Evolutionary conservation across 495 filamentous ascomycete species (phyloP).

Genomic region (Annulohypoxylon bovei): DNA sequence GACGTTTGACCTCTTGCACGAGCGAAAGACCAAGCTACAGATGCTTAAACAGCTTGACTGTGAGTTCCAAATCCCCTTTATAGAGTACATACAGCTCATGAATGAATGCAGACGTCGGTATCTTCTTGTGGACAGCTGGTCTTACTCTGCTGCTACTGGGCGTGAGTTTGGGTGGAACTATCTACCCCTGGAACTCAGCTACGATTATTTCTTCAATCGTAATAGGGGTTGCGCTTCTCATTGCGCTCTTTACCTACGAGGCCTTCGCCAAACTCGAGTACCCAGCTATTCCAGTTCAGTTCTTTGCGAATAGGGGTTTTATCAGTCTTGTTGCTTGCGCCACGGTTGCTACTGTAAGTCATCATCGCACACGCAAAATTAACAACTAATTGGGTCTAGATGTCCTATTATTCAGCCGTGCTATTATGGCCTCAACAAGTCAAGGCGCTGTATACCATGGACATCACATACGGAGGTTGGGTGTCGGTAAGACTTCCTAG

Average conservation of each 20-base stretch:
- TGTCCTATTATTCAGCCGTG: slow-evolving; percentile 50
- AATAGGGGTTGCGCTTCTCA: slow-evolving; percentile 53
- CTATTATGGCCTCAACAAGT: slow-evolving; percentile 46
- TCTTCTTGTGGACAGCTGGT: slow-evolving; percentile 53
- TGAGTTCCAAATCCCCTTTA: slow-evolving; percentile 13
- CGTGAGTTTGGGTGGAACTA: slow-evolving; percentile 60
- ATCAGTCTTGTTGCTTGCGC: slow-evolving; percentile 53
- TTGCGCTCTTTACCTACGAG: slow-evolving; percentile 55
- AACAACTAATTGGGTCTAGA: slow-evolving; percentile 9
- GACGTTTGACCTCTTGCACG: slow-evolving; percentile 47
- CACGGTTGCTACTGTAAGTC: slow-evolving; percentile 44
- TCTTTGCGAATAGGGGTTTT: slow-evolving; percentile 58
- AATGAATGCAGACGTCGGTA: slow-evolving; percentile 41
- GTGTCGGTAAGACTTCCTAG: slow-evolving; percentile 32
- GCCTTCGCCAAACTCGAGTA: slow-evolving; percentile 50
- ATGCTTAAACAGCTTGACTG: slow-evolving; percentile 56
- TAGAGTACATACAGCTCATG: background rate
- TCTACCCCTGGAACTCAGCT: slow-evolving; percentile 61
- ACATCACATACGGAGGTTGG: slow-evolving; percentile 45
- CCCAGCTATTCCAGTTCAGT: slow-evolving; percentile 52
- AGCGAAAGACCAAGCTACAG: slow-evolving; percentile 45
- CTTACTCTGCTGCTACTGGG: slow-evolving; percentile 59
- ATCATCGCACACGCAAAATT: background rate
- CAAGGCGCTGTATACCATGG: slow-evolving; percentile 38
- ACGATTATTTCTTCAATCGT: slow-evolving; percentile 58